Conservation (phyloP, 306 rosid genomes). For the Morella rubra region DNA sequence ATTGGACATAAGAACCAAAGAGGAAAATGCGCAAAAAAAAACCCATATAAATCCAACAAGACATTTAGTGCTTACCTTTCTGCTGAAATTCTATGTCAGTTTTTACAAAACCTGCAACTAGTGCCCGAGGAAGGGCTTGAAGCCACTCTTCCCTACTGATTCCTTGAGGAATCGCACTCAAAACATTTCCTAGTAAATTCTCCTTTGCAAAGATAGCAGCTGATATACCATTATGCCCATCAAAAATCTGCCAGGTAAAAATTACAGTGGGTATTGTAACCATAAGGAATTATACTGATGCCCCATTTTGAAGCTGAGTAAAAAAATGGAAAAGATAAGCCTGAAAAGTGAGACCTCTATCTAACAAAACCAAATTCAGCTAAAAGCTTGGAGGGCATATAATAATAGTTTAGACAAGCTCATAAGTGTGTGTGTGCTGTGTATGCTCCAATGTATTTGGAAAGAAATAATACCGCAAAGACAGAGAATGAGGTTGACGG, state of each 20-base stretch:
- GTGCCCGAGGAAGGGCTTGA: constrained; percentile 92
- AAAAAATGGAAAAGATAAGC: constrained; percentile 35
- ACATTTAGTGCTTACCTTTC: constrained; percentile 50
- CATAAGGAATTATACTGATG: constrained; percentile 28
- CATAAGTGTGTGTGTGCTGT: constrained; percentile 1
- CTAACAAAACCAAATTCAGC: constrained; percentile 21
- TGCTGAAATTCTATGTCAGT: constrained; percentile 98
- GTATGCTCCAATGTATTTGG: neutral
- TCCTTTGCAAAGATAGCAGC: constrained; percentile 94
- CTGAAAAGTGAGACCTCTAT: neutral
- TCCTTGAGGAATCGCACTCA: constrained; percentile 95
- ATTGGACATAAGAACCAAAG: constrained; percentile 16
- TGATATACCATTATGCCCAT: constrained; percentile 96
- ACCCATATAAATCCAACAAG: neutral
- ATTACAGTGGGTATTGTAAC: constrained; percentile 40
- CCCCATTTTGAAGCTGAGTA: constrained; percentile 32
- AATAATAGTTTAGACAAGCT: neutral
- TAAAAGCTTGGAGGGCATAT: neutral
- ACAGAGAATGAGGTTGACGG: constrained; percentile 77
- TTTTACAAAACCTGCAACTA: constrained; percentile 96
- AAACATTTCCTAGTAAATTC: constrained; percentile 67
- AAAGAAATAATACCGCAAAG: constrained; percentile 70
- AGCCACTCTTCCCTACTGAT: constrained; percentile 91
- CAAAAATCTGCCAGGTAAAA: constrained; percentile 75
- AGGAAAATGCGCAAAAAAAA: neutral